Evolutionary conservation across 495 filamentous ascomycete genomes (phyloP).

Genomic region (Trichocladium uniseriatum): DNA sequence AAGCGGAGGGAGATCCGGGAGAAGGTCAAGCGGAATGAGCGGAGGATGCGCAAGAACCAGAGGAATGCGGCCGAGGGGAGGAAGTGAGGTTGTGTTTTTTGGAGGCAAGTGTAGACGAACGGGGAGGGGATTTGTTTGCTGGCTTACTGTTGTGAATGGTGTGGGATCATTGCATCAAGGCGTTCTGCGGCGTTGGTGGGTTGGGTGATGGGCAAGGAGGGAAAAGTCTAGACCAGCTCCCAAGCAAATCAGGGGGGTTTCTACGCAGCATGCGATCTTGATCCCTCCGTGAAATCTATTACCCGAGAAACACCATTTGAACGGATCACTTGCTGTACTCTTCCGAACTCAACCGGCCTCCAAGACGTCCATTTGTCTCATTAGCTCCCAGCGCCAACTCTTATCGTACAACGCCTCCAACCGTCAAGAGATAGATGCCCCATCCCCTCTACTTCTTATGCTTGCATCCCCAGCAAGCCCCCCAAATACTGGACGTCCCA

Average conservation of each 20-base stretch:
- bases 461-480: background rate
- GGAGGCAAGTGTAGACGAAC: background rate
- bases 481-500: background rate
- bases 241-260: background rate
- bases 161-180: background rate
- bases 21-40: conserved; percentile 57
- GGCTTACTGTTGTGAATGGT: background rate
- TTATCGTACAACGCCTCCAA: conserved; percentile 3
- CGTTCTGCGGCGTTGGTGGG: background rate
- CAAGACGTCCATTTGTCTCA: conserved; percentile 2
- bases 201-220: background rate
- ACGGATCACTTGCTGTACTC: too few species aligned
- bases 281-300: background rate
- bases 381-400: background rate
- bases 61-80: conserved; percentile 35
- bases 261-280: background rate
- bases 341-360: background rate
- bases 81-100: conserved; percentile 15
- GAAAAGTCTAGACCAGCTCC: background rate
- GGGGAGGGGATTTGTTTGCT: background rate
- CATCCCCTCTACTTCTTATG: background rate
- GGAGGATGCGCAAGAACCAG: conserved; percentile 58
- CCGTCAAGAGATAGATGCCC: background rate
- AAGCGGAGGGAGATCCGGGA: conserved; percentile 55
- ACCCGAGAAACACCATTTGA: too few species aligned